These are phyloP conservation scores for Russula virescens DNA, from an alignment of 768 basidiomycete species.

Conservation along the genomic window DNA sequence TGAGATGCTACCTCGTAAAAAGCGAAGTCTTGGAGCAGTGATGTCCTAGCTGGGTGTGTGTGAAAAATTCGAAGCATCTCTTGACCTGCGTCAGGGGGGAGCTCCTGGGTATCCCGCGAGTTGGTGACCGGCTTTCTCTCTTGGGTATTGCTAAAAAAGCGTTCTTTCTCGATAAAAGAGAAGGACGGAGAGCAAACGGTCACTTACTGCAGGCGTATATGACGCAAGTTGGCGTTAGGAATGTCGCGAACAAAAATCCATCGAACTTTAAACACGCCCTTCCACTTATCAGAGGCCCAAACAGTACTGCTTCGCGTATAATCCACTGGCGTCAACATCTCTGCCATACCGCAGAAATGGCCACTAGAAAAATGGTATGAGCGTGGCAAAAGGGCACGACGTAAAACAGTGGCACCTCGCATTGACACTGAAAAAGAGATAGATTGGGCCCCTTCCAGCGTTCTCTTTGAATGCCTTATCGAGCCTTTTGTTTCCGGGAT, in stretches of 20 bases:
- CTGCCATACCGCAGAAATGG: conserved; percentile 98
- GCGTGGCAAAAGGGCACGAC: background rate
- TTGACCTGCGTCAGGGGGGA: conserved; percentile 91
- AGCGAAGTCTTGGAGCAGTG: conserved; percentile 87
- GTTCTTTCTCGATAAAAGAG: conserved; percentile 18
- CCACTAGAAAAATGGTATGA: conserved; percentile 45
- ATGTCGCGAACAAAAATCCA: conserved; percentile 98
- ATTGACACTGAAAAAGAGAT: conserved; percentile 98
- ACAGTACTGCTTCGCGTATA: conserved; percentile 93
- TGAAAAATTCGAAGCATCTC: conserved; percentile 97
- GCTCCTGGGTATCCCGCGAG: conserved; percentile 95
- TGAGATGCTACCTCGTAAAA: conserved; percentile 67
- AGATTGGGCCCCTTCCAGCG: conserved; percentile 88
- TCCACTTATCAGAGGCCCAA: conserved; percentile 99
- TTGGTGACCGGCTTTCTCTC: conserved; percentile 99
- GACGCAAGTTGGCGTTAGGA: conserved; percentile 81
- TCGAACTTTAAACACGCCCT: conserved; percentile 95
- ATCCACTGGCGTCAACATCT: conserved; percentile 95
- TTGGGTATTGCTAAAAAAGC: conserved; percentile 81
- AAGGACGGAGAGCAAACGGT: background rate
- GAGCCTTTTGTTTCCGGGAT: conserved; percentile 93
- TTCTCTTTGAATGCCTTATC: conserved; percentile 97
- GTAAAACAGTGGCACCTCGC: conserved; percentile 48
- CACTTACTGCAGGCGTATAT: conserved; percentile 81
- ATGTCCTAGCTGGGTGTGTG: conserved; percentile 88